A percentile compares a stretch with the other conserved stretches of the same genome.
phyloP scores from a whole-genome alignment of 176 grass and related monocot genomes.

The Oryza brachyantha region DNA sequence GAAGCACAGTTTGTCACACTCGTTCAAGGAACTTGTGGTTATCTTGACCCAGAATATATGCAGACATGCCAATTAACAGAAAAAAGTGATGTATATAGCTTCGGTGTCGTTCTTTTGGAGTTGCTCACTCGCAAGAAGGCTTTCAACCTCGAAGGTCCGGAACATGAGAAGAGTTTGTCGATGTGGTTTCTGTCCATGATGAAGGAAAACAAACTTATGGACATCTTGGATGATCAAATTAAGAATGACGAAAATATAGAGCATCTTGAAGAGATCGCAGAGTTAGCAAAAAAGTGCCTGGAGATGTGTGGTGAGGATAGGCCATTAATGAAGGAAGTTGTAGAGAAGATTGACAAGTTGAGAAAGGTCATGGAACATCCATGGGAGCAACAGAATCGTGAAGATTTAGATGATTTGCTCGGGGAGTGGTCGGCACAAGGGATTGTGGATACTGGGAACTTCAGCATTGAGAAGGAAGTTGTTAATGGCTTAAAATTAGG shows the following conservation, averaged over 20 bases:
- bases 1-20: no score
- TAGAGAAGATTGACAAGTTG: not conserved
- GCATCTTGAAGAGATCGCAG: slow-evolving; percentile 7
- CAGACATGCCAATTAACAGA: no score
- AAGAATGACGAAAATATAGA: not conserved
- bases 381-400: not conserved
- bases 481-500: not conserved
- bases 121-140: no score
- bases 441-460: not conserved
- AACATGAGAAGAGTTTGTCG: no score
- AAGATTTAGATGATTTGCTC: slow-evolving; percentile 7
- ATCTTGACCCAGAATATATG: no score
- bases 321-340: not conserved
- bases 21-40: no score
- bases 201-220: no score
- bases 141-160: no score
- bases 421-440: not conserved
- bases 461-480: not conserved
- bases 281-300: not conserved
- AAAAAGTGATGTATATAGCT: no score
- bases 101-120: no score
- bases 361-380: not conserved
- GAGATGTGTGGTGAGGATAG: not conserved
- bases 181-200: no score
- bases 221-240: not conserved